Percentiles rank a stretch among this genome's conserved stretches.
Evolutionary conservation across 768 basidiomycete species (phyloP).

Genomic region (Glaciozyma martinii): DNA sequence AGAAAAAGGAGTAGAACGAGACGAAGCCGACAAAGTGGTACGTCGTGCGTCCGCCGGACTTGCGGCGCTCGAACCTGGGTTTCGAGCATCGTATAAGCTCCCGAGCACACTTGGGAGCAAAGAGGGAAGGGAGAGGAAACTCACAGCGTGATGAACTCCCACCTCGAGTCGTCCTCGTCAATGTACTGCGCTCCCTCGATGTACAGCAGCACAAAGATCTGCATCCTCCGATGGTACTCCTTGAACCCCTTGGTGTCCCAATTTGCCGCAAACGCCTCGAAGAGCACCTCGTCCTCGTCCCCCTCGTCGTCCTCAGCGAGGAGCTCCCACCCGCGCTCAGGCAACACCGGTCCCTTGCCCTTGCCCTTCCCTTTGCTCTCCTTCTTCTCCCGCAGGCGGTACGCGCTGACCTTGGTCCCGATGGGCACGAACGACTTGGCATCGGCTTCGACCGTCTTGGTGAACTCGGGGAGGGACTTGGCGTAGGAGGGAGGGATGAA

Average conservation of each 20-base stretch:
- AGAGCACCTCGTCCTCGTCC: conserved; percentile 58
- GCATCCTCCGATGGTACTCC: conserved; percentile 86
- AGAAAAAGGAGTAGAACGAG: conserved; percentile 89
- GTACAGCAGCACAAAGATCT: conserved; percentile 84
- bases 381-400: conserved; percentile 51
- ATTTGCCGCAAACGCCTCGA: conserved; percentile 84
- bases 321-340: conserved; percentile 21
- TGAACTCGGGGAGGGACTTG: conserved; percentile 59
- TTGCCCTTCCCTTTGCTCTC: conserved; percentile 53
- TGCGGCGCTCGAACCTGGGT: conserved; percentile 72
- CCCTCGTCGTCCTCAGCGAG: conserved; percentile 42
- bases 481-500: conserved; percentile 73
- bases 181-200: conserved; percentile 95
- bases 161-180: conserved; percentile 80
- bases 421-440: conserved; percentile 66
- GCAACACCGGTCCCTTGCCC: conserved; percentile 35
- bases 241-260: conserved; percentile 79
- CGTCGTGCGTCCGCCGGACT: conserved; percentile 48
- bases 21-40: conserved; percentile 95
- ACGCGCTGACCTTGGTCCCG: conserved; percentile 67
- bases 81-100: neutral
- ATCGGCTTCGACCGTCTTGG: conserved; percentile 62
- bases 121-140: conserved; percentile 38
- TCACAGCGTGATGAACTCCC: conserved; percentile 85
- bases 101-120: neutral